phyloP scores from a whole-genome alignment of 371 early-diverging fungal species.

The Capniomyces stellatus region DNA sequence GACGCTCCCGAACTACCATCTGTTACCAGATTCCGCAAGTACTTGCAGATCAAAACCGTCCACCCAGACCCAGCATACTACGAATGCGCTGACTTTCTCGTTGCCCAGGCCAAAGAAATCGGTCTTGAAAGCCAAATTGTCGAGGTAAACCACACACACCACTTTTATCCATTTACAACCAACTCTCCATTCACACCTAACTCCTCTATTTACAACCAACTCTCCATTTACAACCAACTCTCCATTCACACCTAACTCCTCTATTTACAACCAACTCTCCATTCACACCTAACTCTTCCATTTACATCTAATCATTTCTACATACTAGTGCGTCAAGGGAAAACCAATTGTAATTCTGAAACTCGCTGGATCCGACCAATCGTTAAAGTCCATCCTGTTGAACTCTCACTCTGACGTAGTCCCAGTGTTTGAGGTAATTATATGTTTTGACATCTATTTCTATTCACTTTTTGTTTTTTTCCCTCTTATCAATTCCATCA shows the following conservation, averaged over 20 bases:
- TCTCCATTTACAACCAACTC: too few relatives aligned
- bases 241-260: too few relatives aligned
- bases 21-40: slow-evolving; percentile 49
- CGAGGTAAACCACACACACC: too few relatives aligned
- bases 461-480: background rate
- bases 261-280: too few relatives aligned
- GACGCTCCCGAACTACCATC: slow-evolving; percentile 12
- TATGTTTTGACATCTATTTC: background rate
- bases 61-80: slow-evolving; percentile 64
- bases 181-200: too few relatives aligned
- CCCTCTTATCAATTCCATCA: background rate
- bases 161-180: too few relatives aligned
- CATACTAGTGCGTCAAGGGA: slow-evolving; percentile 26
- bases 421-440: slow-evolving; percentile 33
- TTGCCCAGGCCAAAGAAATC: slow-evolving; percentile 38
- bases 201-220: too few relatives aligned
- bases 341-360: slow-evolving; percentile 56
- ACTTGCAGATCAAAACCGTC: slow-evolving; percentile 55
- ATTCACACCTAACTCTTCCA: too few relatives aligned
- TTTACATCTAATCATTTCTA: too few relatives aligned
- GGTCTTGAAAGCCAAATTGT: slow-evolving; percentile 29
- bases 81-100: slow-evolving; percentile 32
- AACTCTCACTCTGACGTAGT: slow-evolving; percentile 76
- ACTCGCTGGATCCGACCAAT: slow-evolving; percentile 33
- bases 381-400: slow-evolving; percentile 35